Evolutionary conservation across 2,329 filamentous ascomycete species (phyloP).

Genomic region (Botryosphaeria dothidea): DNA sequence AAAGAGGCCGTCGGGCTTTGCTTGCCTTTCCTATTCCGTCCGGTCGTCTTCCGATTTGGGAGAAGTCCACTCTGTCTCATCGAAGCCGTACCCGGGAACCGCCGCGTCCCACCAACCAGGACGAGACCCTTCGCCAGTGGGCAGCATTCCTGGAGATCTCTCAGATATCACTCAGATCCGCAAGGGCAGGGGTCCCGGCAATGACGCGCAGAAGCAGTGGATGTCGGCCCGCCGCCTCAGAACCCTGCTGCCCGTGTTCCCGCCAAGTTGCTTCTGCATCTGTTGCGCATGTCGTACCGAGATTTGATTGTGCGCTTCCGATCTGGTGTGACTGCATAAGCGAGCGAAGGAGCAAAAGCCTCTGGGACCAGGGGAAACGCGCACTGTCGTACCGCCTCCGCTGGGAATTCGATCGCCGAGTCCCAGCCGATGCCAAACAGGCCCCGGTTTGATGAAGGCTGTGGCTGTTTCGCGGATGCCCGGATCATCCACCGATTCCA

Average conservation of each 20-base stretch:
- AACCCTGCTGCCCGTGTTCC: slow-evolving; percentile 2
- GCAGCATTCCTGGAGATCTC: slow-evolving; percentile 13
- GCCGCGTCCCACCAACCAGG: slow-evolving; percentile 13
- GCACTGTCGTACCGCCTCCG: slow-evolving; percentile 12
- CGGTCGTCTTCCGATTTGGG: not conserved
- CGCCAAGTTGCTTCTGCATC: slow-evolving; percentile 17
- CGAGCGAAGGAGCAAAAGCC: slow-evolving; percentile 18
- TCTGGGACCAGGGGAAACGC: slow-evolving; percentile 4
- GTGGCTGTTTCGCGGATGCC: slow-evolving; percentile 13
- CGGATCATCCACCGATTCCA: slow-evolving; percentile 3
- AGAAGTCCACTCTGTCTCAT: not conserved
- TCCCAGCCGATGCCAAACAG: not conserved
- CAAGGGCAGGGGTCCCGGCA: slow-evolving; percentile 10
- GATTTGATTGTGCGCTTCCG: slow-evolving; percentile 17
- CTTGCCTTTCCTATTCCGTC: not conserved
- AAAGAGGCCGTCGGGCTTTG: not conserved
- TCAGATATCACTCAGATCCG: slow-evolving; percentile 13
- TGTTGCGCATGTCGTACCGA: slow-evolving; percentile 14
- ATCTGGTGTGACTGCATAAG: slow-evolving; percentile 17
- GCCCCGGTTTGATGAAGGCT: not conserved
- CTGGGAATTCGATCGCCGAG: slow-evolving; percentile 7
- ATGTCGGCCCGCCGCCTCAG: slow-evolving; percentile 8
- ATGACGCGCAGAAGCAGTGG: slow-evolving; percentile 13
- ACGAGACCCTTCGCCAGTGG: not conserved
- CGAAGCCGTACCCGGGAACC: not conserved